These are phyloP conservation scores for Saturnispora ahearnii DNA, from an alignment of 805 yeast species.

Conservation along the genomic window DNA sequence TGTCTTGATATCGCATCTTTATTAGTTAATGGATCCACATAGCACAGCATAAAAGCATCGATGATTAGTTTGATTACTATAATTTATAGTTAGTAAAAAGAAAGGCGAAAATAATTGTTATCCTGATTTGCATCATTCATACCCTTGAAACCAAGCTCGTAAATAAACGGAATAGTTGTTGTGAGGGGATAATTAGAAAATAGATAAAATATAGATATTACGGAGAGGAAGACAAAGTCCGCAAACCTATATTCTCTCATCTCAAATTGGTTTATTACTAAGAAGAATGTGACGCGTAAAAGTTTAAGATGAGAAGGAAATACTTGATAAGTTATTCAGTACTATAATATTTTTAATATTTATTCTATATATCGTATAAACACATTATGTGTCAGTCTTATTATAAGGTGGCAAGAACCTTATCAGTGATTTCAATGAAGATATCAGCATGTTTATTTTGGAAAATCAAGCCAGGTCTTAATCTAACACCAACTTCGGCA, in stretches of 20 bases:
- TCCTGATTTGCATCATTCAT: background rate
- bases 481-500: constrained; percentile 67
- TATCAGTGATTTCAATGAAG: constrained; percentile 38
- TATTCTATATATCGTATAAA: background rate
- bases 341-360: background rate
- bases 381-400: background rate
- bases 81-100: background rate
- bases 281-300: constrained; percentile 1
- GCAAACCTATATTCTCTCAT: constrained; percentile 26
- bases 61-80: constrained; percentile 18
- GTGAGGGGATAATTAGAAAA: constrained; percentile 19
- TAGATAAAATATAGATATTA: constrained; percentile 20
- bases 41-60: constrained; percentile 23
- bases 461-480: constrained; percentile 72
- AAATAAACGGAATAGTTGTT: constrained; percentile 12
- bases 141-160: background rate
- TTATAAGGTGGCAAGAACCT: constrained; percentile 25
- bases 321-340: too few relatives aligned
- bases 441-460: constrained; percentile 75
- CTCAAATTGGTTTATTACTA: background rate
- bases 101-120: background rate
- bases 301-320: background rate
- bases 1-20: constrained; percentile 25
- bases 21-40: constrained; percentile 24
- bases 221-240: constrained; percentile 22